phyloP scores from a whole-genome alignment of 2,329 filamentous ascomycete genomes.

The Acrocalymma vagum region DNA sequence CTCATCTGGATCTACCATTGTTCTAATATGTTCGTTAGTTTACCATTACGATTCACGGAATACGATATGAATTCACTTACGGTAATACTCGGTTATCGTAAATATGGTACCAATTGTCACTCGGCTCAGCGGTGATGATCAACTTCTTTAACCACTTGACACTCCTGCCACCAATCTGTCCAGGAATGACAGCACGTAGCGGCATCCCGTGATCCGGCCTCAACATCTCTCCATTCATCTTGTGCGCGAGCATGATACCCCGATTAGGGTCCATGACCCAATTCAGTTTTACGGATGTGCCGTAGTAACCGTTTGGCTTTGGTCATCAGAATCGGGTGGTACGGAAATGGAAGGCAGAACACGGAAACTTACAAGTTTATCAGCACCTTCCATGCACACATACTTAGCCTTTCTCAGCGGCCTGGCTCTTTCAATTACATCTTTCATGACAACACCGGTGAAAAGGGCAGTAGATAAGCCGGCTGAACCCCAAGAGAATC shows the following conservation, averaged over 20 bases:
- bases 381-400: constrained; percentile 90
- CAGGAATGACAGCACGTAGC: constrained; percentile 82
- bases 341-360: background rate
- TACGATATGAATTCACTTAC: constrained; percentile 38
- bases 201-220: constrained; percentile 88
- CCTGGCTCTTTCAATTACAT: constrained; percentile 73
- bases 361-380: constrained; percentile 67
- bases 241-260: constrained; percentile 86
- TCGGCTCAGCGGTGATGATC: constrained; percentile 78
- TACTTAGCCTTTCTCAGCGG: constrained; percentile 77
- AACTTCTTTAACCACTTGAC: constrained; percentile 92
- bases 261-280: constrained; percentile 86
- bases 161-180: constrained; percentile 89
- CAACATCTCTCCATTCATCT: constrained; percentile 87
- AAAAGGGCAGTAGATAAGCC: constrained; percentile 88
- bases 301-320: constrained; percentile 85
- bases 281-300: constrained; percentile 85
- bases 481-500: constrained; percentile 92
- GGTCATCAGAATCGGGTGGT: constrained; percentile 16
- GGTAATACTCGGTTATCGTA: constrained; percentile 92
- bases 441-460: constrained; percentile 80
- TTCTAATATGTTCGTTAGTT: constrained; percentile 52
- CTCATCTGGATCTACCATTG: constrained; percentile 83
- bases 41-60: background rate
- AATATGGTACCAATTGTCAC: constrained; percentile 95